A percentile compares a stretch with the other conserved stretches of the same genome.
Conservation (phyloP, 441 rosid genomes). For the Biscutella laevigata region DNA sequence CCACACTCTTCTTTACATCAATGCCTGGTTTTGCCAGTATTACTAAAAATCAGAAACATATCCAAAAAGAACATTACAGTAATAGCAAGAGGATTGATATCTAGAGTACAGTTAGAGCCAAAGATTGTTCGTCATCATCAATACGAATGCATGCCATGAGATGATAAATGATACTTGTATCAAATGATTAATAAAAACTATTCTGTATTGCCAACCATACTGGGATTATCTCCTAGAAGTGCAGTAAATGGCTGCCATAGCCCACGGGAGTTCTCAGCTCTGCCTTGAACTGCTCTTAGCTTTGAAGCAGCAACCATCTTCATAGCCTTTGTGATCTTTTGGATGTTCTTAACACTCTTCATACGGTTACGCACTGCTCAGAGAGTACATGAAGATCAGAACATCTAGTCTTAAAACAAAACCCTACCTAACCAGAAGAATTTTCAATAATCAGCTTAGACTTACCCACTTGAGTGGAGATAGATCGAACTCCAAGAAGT, state of each 20-base stretch:
- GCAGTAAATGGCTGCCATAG: conserved; percentile 95
- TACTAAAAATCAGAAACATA: not conserved
- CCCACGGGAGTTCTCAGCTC: conserved; percentile 92
- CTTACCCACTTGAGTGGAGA: conserved; percentile 92
- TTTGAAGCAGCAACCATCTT: conserved; percentile 99
- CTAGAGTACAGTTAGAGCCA: not conserved
- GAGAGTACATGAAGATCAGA: not conserved
- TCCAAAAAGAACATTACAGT: not conserved
- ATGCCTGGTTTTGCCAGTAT: conserved; percentile 36
- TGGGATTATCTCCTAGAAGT: conserved; percentile 87
- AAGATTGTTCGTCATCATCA: conserved; percentile 17
- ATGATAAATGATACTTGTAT: not conserved
- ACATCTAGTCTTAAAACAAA: not conserved
- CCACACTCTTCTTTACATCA: conserved; percentile 85
- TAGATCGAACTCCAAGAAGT: conserved; percentile 56
- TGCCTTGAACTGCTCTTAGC: conserved; percentile 68
- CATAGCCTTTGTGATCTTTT: conserved; percentile 99
- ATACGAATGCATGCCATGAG: not conserved
- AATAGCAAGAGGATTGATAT: not conserved
- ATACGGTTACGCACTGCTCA: conserved; percentile 81
- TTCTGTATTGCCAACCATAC: conserved; percentile 35
- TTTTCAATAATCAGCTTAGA: not conserved
- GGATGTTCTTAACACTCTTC: conserved; percentile 97
- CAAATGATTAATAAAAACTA: not conserved
- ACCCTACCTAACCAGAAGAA: not conserved